Evolutionary conservation across 371 early-diverging fungal species (phyloP).

Genomic region (Rhizopus stolonifer): DNA sequence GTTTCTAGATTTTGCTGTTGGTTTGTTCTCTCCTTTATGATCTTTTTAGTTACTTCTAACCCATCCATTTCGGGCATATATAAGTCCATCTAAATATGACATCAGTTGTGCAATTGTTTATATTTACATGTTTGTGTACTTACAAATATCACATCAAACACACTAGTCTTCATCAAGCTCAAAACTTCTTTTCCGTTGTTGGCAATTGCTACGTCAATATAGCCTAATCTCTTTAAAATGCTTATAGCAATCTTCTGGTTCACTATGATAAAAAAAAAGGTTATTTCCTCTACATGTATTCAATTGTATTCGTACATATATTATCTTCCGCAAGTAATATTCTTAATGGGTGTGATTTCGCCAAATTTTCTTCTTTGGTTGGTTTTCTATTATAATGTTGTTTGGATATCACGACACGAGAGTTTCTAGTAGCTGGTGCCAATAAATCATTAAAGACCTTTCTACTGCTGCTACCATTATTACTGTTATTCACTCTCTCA

Average conservation of each 20-base stretch:
- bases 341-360: constrained; percentile 36
- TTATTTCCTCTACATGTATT: not conserved
- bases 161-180: constrained; percentile 37
- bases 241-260: constrained; percentile 63
- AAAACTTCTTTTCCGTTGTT: constrained; percentile 58
- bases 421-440: constrained; percentile 22
- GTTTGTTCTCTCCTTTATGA: constrained; percentile 30
- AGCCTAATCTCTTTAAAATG: constrained; percentile 55
- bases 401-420: constrained; percentile 25
- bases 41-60: constrained; percentile 44
- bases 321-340: constrained; percentile 54
- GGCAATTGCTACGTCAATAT: constrained; percentile 52
- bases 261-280: constrained; percentile 23
- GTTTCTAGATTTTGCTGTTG: constrained; percentile 6
- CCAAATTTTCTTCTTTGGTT: constrained; percentile 41
- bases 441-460: constrained; percentile 20
- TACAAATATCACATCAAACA: constrained; percentile 53
- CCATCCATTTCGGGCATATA: constrained; percentile 59
- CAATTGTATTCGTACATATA: constrained; percentile 31
- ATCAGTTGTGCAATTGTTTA: not conserved
- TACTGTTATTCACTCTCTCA: not conserved
- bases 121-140: constrained; percentile 5
- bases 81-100: constrained; percentile 41
- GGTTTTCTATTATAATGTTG: constrained; percentile 30
- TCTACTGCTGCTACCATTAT: constrained; percentile 3